phyloP scores from a whole-genome alignment of 2,329 filamentous ascomycete genomes.

The Aaosphaeria arxii region DNA sequence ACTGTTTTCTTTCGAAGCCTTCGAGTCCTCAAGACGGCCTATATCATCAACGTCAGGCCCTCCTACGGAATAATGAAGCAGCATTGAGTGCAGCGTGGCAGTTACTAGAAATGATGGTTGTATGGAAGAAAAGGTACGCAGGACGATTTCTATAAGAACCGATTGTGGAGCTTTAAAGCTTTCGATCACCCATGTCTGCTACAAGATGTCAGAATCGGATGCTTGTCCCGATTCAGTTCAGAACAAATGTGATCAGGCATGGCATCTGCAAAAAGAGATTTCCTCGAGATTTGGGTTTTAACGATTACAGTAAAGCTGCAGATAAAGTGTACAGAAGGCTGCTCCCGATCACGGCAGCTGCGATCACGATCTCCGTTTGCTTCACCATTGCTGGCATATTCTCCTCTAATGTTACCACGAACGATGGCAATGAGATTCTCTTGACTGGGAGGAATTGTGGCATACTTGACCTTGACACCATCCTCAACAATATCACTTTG shows the following conservation, averaged over 20 bases:
- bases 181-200: too few species aligned
- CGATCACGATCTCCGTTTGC: background rate
- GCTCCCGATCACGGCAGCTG: background rate
- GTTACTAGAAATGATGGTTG: constrained; percentile 8
- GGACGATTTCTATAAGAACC: background rate
- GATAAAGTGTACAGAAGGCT: background rate
- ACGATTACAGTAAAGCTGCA: too few species aligned
- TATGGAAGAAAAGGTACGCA: constrained; percentile 7
- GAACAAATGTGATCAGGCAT: too few species aligned
- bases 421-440: background rate
- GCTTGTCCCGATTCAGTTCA: too few species aligned
- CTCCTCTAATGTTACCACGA: background rate
- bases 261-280: too few species aligned
- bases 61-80: constrained; percentile 26
- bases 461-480: background rate
- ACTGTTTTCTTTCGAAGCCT: background rate
- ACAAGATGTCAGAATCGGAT: too few species aligned
- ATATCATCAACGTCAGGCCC: constrained; percentile 27
- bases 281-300: too few species aligned
- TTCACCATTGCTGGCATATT: background rate
- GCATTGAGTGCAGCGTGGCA: constrained; percentile 16
- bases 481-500: background rate
- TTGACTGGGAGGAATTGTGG: background rate
- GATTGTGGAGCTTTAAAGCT: too few species aligned
- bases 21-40: constrained; percentile 15